Conservation (phyloP, 371 early-diverging fungal species). For the Umbelopsis sp. region DNA sequence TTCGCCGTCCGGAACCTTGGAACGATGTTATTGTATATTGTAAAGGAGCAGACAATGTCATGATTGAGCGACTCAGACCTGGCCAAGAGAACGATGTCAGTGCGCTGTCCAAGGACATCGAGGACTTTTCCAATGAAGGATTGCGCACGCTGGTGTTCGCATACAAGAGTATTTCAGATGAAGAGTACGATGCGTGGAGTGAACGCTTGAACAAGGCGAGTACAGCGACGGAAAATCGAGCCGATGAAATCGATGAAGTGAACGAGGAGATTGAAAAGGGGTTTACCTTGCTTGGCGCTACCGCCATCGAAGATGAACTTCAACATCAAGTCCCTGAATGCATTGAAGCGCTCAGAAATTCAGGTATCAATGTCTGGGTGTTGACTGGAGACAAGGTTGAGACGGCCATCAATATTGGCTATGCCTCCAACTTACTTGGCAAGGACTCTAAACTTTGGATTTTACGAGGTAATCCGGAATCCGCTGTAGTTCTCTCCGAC, state of each 20-base stretch:
- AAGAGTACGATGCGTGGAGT: slow-evolving; percentile 74
- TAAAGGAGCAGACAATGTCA: slow-evolving; percentile 98
- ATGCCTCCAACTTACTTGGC: slow-evolving; percentile 82
- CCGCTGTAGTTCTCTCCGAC: slow-evolving; percentile 43
- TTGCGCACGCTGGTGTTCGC: slow-evolving; percentile 91
- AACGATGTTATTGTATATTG: slow-evolving; percentile 84
- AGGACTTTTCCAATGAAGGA: slow-evolving; percentile 80
- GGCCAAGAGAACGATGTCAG: slow-evolving; percentile 53
- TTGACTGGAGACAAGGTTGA: slow-evolving; percentile 99
- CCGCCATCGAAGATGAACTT: slow-evolving; percentile 98
- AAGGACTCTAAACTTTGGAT: slow-evolving; percentile 75
- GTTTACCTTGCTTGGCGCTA: slow-evolving; percentile 87
- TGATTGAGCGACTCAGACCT: slow-evolving; percentile 69
- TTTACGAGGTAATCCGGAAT: slow-evolving; percentile 54
- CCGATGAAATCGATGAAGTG: slow-evolving; percentile 68
- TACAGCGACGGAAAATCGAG: slow-evolving; percentile 75
- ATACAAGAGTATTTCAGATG: slow-evolving; percentile 68
- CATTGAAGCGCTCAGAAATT: slow-evolving; percentile 81
- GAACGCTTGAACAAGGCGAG: slow-evolving; percentile 71
- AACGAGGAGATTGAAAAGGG: slow-evolving; percentile 82
- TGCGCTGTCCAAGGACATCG: slow-evolving; percentile 67
- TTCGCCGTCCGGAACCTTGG: slow-evolving; percentile 75
- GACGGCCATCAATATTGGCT: slow-evolving; percentile 98
- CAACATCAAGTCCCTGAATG: slow-evolving; percentile 96
- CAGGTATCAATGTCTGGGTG: slow-evolving; percentile 98